Evolutionary conservation across 2,329 filamentous ascomycete species (phyloP), one percentile per base, ranked within the genome.

Genomic region (Tolypocladium guangdongense): DNA sequence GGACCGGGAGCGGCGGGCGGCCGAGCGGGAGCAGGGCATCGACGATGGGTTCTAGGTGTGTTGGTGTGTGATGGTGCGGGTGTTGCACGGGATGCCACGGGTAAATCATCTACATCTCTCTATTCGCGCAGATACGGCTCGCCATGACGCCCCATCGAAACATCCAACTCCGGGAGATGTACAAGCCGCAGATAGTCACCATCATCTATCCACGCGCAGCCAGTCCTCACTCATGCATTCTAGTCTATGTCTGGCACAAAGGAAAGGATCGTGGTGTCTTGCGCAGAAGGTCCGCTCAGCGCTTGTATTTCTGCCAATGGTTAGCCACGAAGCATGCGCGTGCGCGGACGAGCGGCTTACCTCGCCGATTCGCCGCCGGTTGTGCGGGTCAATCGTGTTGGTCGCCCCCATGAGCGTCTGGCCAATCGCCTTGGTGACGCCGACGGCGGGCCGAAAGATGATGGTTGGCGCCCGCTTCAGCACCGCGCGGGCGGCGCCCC

Each of bases 321-420:
- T 60, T 53, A 59, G 57, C 45, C 33, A 24, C n/a, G 2, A 46
- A 1, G 2, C 3, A 6, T 12, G 8, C n/a, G 24, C 14, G 8
- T 18, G n/a, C 18, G 6, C 27, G 4, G 11, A 11, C 1, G 43
- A 7, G 27, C 16, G n/a, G 84, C 90, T 82, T 74, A 96, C 92
- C 77, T 96, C 91, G 63, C 95, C 88, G 64, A 90, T 83, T 65
- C 87, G 84, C 63, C 88, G 80, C 65, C 86, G 74, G 65, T 96
- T 91, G 57, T 83, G 78, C 52, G 87, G 87, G 73, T 99, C 93
- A 61, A 99, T 75, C 48, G 88, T 83, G 68, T 99, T 99, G 0
- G 90, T 95, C 16, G 91, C 92, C 6, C 95, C 93, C 72, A 97
- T 78, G 55, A 99, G 74, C 38, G 92, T 90, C 73, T 95, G 88